These are phyloP conservation scores for Phialophora chinensis DNA, from an alignment of 2,329 filamentous ascomycete genomes.

Conservation along the genomic window DNA sequence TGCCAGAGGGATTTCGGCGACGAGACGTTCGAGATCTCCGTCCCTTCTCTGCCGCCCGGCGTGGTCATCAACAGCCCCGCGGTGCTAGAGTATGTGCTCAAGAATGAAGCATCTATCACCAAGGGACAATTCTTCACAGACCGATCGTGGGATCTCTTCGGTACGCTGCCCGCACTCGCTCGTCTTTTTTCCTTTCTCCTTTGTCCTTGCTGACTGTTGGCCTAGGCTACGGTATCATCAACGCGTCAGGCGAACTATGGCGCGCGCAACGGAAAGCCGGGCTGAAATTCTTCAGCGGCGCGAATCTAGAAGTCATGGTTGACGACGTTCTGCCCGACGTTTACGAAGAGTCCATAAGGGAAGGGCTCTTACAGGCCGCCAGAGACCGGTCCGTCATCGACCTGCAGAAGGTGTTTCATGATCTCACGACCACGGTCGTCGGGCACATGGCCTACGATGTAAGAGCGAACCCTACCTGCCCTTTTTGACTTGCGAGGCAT, in stretches of 20 bases:
- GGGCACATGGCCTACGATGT: conserved; percentile 71
- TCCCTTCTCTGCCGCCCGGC: conserved; percentile 67
- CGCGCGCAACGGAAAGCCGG: conserved; percentile 68
- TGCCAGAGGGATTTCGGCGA: conserved; percentile 63
- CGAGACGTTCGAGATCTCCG: conserved; percentile 67
- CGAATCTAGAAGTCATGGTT: conserved; percentile 64
- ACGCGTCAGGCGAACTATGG: conserved; percentile 69
- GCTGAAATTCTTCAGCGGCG: conserved; percentile 61
- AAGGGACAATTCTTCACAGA: conserved; percentile 68
- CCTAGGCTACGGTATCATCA: conserved; percentile 68
- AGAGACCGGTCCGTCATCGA: conserved; percentile 52
- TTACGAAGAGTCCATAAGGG: conserved; percentile 52
- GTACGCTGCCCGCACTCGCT: conserved; percentile 38
- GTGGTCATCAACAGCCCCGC: conserved; percentile 67
- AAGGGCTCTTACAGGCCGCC: conserved; percentile 45
- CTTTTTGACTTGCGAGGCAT: conserved; percentile 15
- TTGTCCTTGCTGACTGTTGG: background rate
- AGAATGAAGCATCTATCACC: conserved; percentile 64
- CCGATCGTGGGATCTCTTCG: conserved; percentile 68
- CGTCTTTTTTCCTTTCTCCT: too few relatives aligned
- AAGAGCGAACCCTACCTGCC: conserved; percentile 27
- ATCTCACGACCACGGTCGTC: conserved; percentile 70
- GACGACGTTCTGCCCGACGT: conserved; percentile 64
- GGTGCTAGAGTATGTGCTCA: conserved; percentile 68
- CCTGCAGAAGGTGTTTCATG: conserved; percentile 65